Evolutionary conservation across 768 basidiomycete species (phyloP).

Genomic region (Russula abietina): DNA sequence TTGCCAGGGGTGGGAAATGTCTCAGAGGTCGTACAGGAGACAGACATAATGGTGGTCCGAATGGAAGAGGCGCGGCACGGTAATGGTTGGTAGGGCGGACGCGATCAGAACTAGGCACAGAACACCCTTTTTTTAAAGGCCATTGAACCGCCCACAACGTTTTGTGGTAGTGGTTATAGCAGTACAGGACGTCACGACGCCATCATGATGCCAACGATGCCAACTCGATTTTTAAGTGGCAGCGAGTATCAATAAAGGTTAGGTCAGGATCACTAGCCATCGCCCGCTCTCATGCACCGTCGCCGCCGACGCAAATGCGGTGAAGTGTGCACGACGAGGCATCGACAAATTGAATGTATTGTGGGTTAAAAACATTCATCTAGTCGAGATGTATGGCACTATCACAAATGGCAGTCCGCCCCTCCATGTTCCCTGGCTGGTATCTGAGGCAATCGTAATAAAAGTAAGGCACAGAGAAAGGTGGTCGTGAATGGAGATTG

Average conservation of each 20-base stretch:
- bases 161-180: background rate
- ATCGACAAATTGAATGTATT: conserved; percentile 20
- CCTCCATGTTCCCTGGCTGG: conserved; percentile 1
- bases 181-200: background rate
- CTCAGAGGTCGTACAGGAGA: too few relatives aligned
- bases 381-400: conserved; percentile 9
- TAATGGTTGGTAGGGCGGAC: too few relatives aligned
- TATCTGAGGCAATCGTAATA: conserved; percentile 17
- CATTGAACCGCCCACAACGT: background rate
- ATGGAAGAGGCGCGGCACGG: too few relatives aligned
- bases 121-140: too few relatives aligned
- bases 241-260: background rate
- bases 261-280: background rate
- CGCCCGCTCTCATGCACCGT: background rate
- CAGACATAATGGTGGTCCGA: too few relatives aligned
- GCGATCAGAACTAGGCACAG: too few relatives aligned
- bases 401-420: conserved; percentile 2
- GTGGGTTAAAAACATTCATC: conserved; percentile 7
- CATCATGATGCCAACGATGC: too few relatives aligned
- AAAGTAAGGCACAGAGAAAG: conserved; percentile 15
- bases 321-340: background rate
- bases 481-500: background rate
- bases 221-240: background rate
- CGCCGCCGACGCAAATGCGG: background rate
- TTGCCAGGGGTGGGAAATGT: too few relatives aligned